These are phyloP conservation scores for Amborella trichopoda DNA, from an alignment of 164 flowering plant genomes.

Conservation along the genomic window DNA sequence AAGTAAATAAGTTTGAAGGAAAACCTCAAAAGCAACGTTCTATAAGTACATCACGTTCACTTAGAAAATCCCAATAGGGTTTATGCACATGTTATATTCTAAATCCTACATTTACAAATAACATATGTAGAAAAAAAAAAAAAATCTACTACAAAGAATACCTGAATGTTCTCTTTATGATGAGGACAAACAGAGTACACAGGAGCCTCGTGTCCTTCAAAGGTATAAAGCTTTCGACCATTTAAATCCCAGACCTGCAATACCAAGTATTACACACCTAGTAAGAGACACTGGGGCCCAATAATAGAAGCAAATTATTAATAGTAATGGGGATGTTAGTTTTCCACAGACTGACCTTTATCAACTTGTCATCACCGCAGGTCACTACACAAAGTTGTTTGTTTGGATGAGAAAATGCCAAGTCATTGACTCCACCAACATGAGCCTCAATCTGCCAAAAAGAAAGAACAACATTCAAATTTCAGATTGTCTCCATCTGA, in stretches of 20 bases:
- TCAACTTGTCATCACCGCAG: slow-evolving; percentile 79
- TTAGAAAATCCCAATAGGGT: too few species aligned
- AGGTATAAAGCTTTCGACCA: slow-evolving; percentile 52
- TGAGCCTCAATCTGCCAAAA: slow-evolving; percentile 80
- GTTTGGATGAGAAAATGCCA: slow-evolving; percentile 80
- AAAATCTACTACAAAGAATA: too few species aligned
- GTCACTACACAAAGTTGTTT: slow-evolving; percentile 69
- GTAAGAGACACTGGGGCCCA: too few species aligned
- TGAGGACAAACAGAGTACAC: slow-evolving; percentile 86
- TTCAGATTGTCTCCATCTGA: background rate
- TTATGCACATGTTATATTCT: too few species aligned
- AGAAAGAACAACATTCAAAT: background rate
- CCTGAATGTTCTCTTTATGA: slow-evolving; percentile 90
- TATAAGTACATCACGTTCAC: too few species aligned
- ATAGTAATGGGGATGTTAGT: too few species aligned
- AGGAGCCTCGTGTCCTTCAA: slow-evolving; percentile 92
- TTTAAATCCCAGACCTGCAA: slow-evolving; percentile 80
- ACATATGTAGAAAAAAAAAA: too few species aligned
- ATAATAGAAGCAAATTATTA: too few species aligned
- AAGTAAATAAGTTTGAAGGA: too few species aligned
- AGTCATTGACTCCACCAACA: slow-evolving; percentile 70
- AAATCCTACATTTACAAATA: too few species aligned
- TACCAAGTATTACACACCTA: too few species aligned
- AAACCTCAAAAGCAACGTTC: too few species aligned
- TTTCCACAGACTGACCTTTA: slow-evolving; percentile 82